phyloP scores from a whole-genome alignment of 768 basidiomycete genomes.

The Russula earlei region DNA sequence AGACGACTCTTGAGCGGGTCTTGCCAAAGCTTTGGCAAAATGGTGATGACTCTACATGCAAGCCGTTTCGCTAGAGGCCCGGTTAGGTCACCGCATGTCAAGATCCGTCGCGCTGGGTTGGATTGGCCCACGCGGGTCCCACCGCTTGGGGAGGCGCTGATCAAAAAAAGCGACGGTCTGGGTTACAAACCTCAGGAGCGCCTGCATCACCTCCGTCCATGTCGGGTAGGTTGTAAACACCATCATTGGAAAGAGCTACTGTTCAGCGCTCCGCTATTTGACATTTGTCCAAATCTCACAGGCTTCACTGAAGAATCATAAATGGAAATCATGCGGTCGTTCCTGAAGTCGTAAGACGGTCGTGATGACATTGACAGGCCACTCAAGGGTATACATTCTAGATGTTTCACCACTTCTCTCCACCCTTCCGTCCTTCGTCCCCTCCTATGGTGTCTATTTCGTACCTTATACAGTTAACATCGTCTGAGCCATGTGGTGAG shows the following conservation, averaged over 20 bases:
- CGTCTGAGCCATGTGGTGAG: not conserved
- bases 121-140: not conserved
- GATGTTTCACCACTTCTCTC: not conserved
- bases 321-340: not conserved
- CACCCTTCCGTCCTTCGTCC: not conserved
- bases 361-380: not conserved
- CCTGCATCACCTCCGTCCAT: not conserved
- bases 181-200: not conserved
- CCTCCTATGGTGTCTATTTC: not conserved
- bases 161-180: not conserved
- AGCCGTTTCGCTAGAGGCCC: not conserved
- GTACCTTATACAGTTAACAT: not conserved
- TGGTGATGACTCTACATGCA: not conserved
- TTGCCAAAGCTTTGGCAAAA: too few species aligned
- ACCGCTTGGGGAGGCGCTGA: not conserved
- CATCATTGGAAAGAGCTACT: too few species aligned
- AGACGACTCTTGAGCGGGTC: not conserved
- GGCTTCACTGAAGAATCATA: not conserved
- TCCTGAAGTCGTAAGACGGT: not conserved
- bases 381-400: not conserved
- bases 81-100: not conserved
- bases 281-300: not conserved
- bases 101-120: not conserved
- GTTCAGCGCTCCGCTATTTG: too few species aligned
- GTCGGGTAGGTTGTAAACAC: too few species aligned